Evolutionary conservation across 1,284 basidiomycete genomes (phyloP).

Genomic region (Chiua sp.): DNA sequence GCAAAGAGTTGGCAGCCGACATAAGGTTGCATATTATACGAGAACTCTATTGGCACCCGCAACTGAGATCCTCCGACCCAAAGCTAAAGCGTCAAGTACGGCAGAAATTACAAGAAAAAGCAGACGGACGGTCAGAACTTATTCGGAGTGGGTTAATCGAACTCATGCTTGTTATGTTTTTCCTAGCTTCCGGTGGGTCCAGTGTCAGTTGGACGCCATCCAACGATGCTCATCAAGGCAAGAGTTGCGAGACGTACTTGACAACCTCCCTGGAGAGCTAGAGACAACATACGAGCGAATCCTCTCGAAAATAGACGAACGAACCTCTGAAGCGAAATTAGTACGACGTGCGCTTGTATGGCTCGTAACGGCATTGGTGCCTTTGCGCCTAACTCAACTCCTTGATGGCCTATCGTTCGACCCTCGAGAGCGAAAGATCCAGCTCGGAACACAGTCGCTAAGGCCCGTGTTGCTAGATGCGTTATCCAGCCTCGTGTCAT

Average conservation of each 20-base stretch:
- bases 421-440: too few relatives aligned
- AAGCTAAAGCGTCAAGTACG: not conserved
- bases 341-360: not conserved
- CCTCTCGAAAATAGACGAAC: not conserved
- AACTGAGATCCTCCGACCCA: not conserved
- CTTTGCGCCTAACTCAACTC: not conserved
- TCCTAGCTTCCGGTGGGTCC: conserved; percentile 6
- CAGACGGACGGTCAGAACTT: not conserved
- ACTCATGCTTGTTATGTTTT: not conserved
- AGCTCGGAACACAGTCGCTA: not conserved
- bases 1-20: not conserved
- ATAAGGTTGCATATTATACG: conserved; percentile 1
- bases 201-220: conserved; percentile 3
- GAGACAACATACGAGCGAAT: conserved; percentile 1
- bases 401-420: not conserved
- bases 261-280: not conserved
- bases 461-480: not conserved
- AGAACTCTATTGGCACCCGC: not conserved
- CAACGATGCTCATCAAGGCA: not conserved
- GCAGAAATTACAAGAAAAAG: not conserved
- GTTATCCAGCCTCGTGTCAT: conserved; percentile 5
- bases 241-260: not conserved
- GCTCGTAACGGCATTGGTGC: conserved; percentile 1
- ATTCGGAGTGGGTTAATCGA: too few relatives aligned
- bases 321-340: not conserved